Evolutionary conservation across 1,139 yeast genomes (phyloP), one percentile per base, ranked within the genome.

Genomic region (Zygoascus meyerae): DNA sequence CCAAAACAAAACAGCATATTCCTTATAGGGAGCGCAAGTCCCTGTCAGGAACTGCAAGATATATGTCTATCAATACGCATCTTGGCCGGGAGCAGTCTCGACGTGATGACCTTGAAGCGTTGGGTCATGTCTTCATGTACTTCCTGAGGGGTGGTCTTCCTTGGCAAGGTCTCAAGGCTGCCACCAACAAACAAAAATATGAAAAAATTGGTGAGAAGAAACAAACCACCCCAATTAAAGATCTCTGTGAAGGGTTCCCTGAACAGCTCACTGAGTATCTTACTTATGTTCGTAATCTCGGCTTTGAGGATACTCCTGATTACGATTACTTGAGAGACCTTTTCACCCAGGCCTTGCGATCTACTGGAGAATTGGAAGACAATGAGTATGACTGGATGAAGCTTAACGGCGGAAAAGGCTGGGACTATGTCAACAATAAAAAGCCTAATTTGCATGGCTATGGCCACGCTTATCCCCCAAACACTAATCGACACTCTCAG

Each of bases 161-260:
- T 44, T 92, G 98, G 98, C 98, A 92, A 71, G 97, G 98, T 28
- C 75, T 92, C 56, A 90, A 90, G 69, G 98, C 97, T n/a, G 95
- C 95, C 55, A 89, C 95, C 35, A 92, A 92, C 71, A 92, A 92
- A 69, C 89, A 86, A 63, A 92, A 92, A 68, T 92, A 92, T 67
- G 97, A 92, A 68, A 90, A 89, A 66, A 92, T 92, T 68, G 97
- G 97, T 52, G 92, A 86, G 61, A 90, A 90, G 68, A 90, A 90
- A 69, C 86, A 89, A 67, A 78, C 92, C 9, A 85, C 96, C 11
- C 79, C 84, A 29, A 83, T 92, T 38, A 74, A 74, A 49, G 89
- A 86, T 44, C 71, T 90, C 53, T 83, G 95, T 63, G 81, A 77
- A 49, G 90, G 87, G 7, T 80, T 86, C 62, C 97, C 97, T 31